Percentiles rank a stretch among this genome's conserved stretches.
Conservation (phyloP, 768 basidiomycete genomes). For the Cystofilobasidium ferigula region DNA sequence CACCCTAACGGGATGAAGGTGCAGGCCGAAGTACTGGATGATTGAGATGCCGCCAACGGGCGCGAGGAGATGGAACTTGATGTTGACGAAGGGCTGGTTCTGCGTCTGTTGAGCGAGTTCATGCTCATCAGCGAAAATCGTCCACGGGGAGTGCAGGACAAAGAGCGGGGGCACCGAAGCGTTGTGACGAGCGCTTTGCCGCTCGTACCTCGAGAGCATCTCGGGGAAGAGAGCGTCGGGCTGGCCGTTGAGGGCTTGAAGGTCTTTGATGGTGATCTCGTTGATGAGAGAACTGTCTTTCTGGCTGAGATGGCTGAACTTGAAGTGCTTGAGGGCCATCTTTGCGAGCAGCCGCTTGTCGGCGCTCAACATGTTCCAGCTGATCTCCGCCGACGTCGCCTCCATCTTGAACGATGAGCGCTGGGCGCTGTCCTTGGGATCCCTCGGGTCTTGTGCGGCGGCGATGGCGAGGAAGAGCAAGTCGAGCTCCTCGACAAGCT, state of each 20-base stretch:
- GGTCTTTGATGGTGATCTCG: constrained; percentile 59
- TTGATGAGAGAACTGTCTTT: constrained; percentile 80
- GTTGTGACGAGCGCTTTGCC: neutral
- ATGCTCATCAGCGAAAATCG: neutral
- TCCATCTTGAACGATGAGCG: constrained; percentile 71
- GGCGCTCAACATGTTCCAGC: constrained; percentile 75
- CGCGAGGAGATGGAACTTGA: constrained; percentile 46
- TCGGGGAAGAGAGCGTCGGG: constrained; percentile 74
- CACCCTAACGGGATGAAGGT: constrained; percentile 72
- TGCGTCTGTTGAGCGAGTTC: neutral
- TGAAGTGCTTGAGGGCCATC: constrained; percentile 59
- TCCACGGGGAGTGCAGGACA: too few relatives aligned
- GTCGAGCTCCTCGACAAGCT: constrained; percentile 66
- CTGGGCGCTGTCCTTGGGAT: constrained; percentile 35
- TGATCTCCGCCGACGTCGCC: constrained; percentile 72
- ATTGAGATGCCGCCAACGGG: constrained; percentile 90
- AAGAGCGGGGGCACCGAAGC: neutral
- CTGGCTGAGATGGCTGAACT: constrained; percentile 71
- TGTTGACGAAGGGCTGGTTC: neutral
- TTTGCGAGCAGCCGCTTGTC: constrained; percentile 64
- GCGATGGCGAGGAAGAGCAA: constrained; percentile 64
- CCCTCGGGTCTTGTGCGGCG: constrained; percentile 62
- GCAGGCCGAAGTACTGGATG: constrained; percentile 63
- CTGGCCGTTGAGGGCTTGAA: constrained; percentile 76
- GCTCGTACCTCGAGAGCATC: constrained; percentile 61